Conservation (phyloP, 2,329 filamentous ascomycete genomes). For the Neospermospora avenae region DNA sequence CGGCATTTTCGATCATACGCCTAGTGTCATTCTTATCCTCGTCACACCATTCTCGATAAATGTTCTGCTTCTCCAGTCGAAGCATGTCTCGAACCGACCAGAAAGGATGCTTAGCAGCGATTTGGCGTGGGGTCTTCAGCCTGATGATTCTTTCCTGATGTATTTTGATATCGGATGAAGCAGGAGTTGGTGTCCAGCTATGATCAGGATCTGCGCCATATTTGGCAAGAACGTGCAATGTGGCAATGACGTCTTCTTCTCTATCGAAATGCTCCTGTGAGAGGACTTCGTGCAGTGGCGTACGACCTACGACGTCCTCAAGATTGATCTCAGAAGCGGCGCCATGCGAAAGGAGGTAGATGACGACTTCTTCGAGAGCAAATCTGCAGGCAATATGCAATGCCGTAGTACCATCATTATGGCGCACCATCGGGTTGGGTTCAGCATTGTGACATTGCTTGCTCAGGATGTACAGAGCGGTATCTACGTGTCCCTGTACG, state of each 20-base stretch:
- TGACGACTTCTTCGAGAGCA: background rate
- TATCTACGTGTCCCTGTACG: background rate
- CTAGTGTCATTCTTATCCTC: background rate
- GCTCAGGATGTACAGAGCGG: background rate
- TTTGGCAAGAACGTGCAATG: background rate
- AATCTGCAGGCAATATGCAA: slow-evolving; percentile 7
- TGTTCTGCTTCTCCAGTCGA: background rate
- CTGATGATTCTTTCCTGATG: background rate
- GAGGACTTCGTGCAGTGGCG: slow-evolving; percentile 17
- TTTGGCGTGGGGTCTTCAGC: background rate
- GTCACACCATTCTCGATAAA: background rate
- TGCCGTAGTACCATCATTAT: background rate
- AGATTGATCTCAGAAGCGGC: background rate
- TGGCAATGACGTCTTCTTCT: background rate
- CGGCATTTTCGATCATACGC: background rate
- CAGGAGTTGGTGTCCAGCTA: background rate
- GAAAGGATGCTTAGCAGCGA: background rate
- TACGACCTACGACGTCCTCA: background rate
- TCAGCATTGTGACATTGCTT: background rate
- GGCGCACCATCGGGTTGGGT: background rate
- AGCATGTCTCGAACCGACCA: background rate
- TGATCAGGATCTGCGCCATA: slow-evolving; percentile 2
- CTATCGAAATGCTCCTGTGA: background rate
- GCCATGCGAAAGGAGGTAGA: background rate
- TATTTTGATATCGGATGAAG: background rate